Percentiles rank a stretch among this genome's conserved stretches.
These are phyloP conservation scores for Hansenula sp. DNA, from an alignment of 1,139 yeast species.

Conservation along the genomic window DNA sequence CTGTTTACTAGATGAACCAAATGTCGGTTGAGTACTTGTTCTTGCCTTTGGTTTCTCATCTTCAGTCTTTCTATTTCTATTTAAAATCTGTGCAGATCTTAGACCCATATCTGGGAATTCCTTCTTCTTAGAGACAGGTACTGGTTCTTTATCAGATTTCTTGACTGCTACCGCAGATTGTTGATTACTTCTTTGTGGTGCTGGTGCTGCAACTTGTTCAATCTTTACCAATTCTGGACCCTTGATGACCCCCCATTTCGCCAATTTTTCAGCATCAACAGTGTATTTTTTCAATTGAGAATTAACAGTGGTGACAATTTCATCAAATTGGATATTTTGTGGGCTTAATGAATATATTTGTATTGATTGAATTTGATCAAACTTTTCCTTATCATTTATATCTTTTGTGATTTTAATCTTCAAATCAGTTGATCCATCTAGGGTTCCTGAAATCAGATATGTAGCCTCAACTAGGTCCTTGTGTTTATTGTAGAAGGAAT, in stretches of 20 bases:
- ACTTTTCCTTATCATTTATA: slow-evolving; percentile 14
- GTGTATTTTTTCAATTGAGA: slow-evolving; percentile 10
- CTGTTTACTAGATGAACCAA: slow-evolving; percentile 9
- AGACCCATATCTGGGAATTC: slow-evolving; percentile 17
- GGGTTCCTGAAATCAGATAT: slow-evolving; percentile 22
- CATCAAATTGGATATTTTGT: slow-evolving; percentile 13
- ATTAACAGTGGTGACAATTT: slow-evolving; percentile 15
- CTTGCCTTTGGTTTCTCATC: slow-evolving; percentile 5
- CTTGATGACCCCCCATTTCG: slow-evolving; percentile 25
- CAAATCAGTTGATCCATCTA: slow-evolving; percentile 7
- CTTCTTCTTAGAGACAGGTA: slow-evolving; percentile 2
- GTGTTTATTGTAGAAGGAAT: slow-evolving; percentile 18
- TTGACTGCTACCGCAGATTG: not conserved
- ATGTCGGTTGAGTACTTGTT: slow-evolving; percentile 8
- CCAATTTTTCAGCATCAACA: slow-evolving; percentile 14
- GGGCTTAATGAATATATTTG: slow-evolving; percentile 23
- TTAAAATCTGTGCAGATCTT: slow-evolving; percentile 12
- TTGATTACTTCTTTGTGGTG: not conserved
- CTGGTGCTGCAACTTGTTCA: not conserved
- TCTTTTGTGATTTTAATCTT: slow-evolving; percentile 14
- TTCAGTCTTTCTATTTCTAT: slow-evolving; percentile 8
- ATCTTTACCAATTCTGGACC: slow-evolving; percentile 19
- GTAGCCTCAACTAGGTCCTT: slow-evolving; percentile 18
- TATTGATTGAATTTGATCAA: slow-evolving; percentile 17
- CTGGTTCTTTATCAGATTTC: not conserved